These are phyloP conservation scores for Neonectria neomacrospora DNA, from an alignment of 2,329 filamentous ascomycete species.

Conservation along the genomic window DNA sequence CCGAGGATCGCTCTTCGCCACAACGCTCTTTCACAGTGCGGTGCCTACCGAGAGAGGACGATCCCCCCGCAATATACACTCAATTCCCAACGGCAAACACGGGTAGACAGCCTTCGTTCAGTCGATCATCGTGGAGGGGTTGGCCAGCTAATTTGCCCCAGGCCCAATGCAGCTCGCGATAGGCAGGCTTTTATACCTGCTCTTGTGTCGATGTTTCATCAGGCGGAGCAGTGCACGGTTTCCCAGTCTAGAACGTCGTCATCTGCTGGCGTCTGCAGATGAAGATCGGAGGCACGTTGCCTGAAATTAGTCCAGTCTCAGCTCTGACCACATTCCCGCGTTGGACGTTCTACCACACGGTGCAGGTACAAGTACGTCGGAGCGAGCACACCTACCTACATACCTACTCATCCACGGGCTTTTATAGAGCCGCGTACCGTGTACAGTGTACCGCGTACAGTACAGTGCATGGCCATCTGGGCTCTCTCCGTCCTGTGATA, in stretches of 20 bases:
- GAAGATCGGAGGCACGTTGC: conserved; percentile 2
- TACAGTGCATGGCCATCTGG: not conserved
- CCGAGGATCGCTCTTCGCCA: not conserved
- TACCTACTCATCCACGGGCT: too few species aligned
- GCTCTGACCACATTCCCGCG: conserved; percentile 13
- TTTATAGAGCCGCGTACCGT: not conserved
- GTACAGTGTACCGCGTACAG: not conserved
- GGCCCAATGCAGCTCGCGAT: not conserved
- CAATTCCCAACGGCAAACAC: not conserved
- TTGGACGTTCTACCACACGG: not conserved
- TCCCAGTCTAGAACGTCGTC: not conserved
- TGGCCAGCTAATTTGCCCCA: not conserved
- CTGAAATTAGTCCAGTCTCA: conserved; percentile 8
- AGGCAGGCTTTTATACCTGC: not conserved
- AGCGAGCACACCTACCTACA: not conserved
- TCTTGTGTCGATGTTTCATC: conserved; percentile 4
- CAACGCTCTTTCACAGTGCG: conserved; percentile 3
- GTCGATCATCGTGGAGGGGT: not conserved
- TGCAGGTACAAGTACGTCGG: too few species aligned
- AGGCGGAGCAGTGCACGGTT: not conserved
- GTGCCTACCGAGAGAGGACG: not conserved
- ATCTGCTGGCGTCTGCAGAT: not conserved
- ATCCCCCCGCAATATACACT: not conserved
- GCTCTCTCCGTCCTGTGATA: not conserved
- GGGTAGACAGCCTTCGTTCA: not conserved